Conservation (phyloP, 257 asterid species). For the Primulina huaijiensis region DNA sequence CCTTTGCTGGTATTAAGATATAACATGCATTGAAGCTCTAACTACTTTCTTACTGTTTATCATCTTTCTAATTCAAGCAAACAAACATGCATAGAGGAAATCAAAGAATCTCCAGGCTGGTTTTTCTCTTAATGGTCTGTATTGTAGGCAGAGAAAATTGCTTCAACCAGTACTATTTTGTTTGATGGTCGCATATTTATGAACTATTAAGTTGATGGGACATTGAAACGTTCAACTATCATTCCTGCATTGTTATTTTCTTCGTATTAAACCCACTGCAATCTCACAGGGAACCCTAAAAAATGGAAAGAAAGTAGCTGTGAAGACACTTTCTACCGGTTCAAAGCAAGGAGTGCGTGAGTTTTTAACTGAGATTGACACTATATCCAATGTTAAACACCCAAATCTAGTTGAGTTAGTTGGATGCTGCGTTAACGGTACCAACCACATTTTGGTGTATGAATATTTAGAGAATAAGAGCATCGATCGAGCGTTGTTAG, state of each 20-base stretch:
- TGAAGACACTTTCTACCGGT: slow-evolving; percentile 71
- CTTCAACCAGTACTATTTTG: slow-evolving; percentile 16
- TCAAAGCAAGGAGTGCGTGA: slow-evolving; percentile 82
- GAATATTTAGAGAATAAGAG: slow-evolving; percentile 76
- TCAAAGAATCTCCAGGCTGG: slow-evolving; percentile 18
- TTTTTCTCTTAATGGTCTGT: slow-evolving; percentile 15
- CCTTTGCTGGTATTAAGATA: slow-evolving; percentile 13
- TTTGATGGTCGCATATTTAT: slow-evolving; percentile 11
- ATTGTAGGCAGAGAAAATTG: slow-evolving; percentile 19
- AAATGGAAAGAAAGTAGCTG: slow-evolving; percentile 61
- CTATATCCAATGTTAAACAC: slow-evolving; percentile 77
- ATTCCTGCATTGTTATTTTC: slow-evolving; percentile 15
- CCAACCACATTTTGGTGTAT: slow-evolving; percentile 68
- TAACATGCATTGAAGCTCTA: slow-evolving; percentile 2
- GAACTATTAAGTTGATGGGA: slow-evolving; percentile 6
- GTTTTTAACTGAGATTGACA: slow-evolving; percentile 80
- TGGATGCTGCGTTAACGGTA: slow-evolving; percentile 77
- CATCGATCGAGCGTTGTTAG: slow-evolving; percentile 72
- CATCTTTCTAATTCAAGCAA: slow-evolving; percentile 11
- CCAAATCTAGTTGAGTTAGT: slow-evolving; percentile 83
- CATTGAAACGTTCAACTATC: slow-evolving; percentile 10
- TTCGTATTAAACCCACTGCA: slow-evolving; percentile 27
- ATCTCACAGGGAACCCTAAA: slow-evolving; percentile 64
- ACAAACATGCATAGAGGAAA: slow-evolving; percentile 19
- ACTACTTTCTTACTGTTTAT: slow-evolving; percentile 2